Percentiles rank a stretch among this genome's conserved stretches.
These are phyloP conservation scores for Fraxinus albicans DNA, from an alignment of 305 asterid genomes.

Conservation along the genomic window DNA sequence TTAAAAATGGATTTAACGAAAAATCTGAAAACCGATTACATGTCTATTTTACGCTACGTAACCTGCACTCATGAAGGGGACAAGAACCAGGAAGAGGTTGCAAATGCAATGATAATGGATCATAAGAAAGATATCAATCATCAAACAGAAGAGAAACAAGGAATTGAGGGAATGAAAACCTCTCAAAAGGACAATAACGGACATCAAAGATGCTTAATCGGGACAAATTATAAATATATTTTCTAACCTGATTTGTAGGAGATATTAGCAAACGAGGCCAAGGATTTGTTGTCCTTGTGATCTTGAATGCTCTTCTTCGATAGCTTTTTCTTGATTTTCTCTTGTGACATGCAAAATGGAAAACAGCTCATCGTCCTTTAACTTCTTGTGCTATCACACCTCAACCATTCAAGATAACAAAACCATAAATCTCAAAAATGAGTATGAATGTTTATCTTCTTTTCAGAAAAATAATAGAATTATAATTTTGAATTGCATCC, in stretches of 20 bases:
- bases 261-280: slow-evolving; percentile 36
- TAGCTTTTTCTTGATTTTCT: slow-evolving; percentile 25
- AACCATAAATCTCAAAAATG: neutral
- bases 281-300: slow-evolving; percentile 30
- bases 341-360: slow-evolving; percentile 39
- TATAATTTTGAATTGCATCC: neutral
- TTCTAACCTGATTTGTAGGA: slow-evolving; percentile 45
- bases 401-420: neutral
- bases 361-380: slow-evolving; percentile 47
- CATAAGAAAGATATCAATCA: no score
- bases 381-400: neutral
- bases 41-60: neutral
- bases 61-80: neutral
- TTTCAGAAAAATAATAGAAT: neutral
- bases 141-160: neutral
- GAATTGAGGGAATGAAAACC: neutral
- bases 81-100: neutral
- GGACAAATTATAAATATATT: neutral
- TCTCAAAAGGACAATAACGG: neutral
- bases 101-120: neutral
- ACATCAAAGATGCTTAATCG: neutral
- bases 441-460: neutral
- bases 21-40: neutral
- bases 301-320: slow-evolving; percentile 39
- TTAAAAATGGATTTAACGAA: neutral